A percentile compares a stretch with the other conserved stretches of the same genome.
Conservation (phyloP, 352 stramenopile species). For the Aphanomyces invadans region DNA sequence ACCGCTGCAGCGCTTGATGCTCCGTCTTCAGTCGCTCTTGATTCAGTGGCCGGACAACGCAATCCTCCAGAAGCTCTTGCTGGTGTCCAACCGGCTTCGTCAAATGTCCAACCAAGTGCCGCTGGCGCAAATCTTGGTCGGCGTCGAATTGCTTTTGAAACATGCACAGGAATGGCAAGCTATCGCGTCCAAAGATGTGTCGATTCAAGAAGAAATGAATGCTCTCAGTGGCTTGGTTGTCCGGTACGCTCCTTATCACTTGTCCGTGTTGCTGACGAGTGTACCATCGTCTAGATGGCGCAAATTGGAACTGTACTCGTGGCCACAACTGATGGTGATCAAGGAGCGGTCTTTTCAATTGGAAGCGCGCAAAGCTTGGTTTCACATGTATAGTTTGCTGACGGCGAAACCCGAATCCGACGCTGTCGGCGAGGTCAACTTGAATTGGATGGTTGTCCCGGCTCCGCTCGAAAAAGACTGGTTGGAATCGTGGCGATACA, state of each 20-base stretch:
- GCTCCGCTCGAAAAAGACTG: slow-evolving; percentile 46
- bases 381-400: slow-evolving; percentile 82
- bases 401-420: slow-evolving; percentile 70
- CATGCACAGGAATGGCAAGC: slow-evolving; percentile 99
- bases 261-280: too few relatives aligned
- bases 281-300: slow-evolving; percentile 85
- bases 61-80: slow-evolving; percentile 92
- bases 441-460: slow-evolving; percentile 31
- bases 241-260: too few relatives aligned
- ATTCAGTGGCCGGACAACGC: slow-evolving; percentile 94
- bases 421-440: slow-evolving; percentile 6
- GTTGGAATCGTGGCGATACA: slow-evolving; percentile 41
- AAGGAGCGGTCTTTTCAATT: slow-evolving; percentile 75
- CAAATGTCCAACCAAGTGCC: slow-evolving; percentile 84
- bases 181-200: slow-evolving; percentile 89
- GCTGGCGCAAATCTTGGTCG: slow-evolving; percentile 87
- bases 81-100: slow-evolving; percentile 82
- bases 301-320: slow-evolving; percentile 97
- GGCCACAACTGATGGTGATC: slow-evolving; percentile 90
- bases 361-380: slow-evolving; percentile 76
- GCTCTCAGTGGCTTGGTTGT: slow-evolving; percentile 93
- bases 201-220: slow-evolving; percentile 85
- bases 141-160: slow-evolving; percentile 92
- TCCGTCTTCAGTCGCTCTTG: slow-evolving; percentile 87
- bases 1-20: slow-evolving; percentile 84